phyloP scores from a whole-genome alignment of 148 eudicot genomes.

The Vaccinium corymbosum region DNA sequence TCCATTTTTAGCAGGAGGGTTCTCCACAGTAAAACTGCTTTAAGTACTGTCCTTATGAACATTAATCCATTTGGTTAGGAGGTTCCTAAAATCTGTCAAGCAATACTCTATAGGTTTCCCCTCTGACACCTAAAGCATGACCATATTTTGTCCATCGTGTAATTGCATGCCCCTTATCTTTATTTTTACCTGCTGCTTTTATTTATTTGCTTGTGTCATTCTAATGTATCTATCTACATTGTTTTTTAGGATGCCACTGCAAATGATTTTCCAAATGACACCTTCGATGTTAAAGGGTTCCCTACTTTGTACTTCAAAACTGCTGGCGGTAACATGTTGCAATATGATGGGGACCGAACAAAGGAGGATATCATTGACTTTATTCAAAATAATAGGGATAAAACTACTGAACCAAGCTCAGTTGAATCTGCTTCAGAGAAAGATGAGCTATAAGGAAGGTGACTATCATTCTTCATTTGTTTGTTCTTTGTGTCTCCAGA shows the following conservation, averaged over 20 bases:
- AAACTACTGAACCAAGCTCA: constrained; percentile 9
- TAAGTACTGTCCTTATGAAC: background rate
- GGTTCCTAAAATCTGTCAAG: background rate
- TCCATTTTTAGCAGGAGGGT: background rate
- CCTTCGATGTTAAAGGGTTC: constrained; percentile 59
- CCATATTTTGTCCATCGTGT: background rate
- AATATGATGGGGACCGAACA: constrained; percentile 48
- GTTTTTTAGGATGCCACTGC: constrained; percentile 61
- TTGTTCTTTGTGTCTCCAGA: background rate
- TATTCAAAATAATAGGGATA: constrained; percentile 49
- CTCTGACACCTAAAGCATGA: background rate
- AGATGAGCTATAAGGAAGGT: constrained; percentile 56
- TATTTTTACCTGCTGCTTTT: background rate
- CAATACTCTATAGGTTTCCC: background rate
- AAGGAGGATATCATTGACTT: constrained; percentile 55
- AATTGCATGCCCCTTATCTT: background rate
- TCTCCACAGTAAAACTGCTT: background rate
- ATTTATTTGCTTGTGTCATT: background rate
- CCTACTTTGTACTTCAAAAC: constrained; percentile 63
- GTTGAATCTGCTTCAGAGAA: constrained; percentile 26
- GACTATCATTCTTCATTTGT: constrained; percentile 2
- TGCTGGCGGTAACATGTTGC: constrained; percentile 42
- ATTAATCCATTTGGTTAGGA: background rate
- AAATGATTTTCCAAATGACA: constrained; percentile 49
- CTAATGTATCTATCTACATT: background rate